Percentiles rank a stretch among this genome's conserved stretches.
Conservation (phyloP, 2,329 filamentous ascomycete species). For the Pezizomycotina sp. region DNA sequence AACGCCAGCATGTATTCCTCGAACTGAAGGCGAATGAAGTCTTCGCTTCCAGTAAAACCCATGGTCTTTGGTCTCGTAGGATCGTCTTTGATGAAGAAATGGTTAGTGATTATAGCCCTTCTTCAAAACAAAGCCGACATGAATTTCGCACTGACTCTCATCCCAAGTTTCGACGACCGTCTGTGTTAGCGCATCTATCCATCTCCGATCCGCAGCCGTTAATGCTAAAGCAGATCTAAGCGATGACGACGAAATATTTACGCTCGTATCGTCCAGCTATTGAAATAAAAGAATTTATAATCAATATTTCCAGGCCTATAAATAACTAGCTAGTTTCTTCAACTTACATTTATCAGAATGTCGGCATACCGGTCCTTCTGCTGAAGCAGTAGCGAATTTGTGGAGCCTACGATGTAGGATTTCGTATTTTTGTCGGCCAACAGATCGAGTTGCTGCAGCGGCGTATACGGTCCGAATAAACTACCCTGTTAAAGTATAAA, state of each 20-base stretch:
- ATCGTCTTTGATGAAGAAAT: slow-evolving; percentile 36
- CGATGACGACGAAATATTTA: slow-evolving; percentile 68
- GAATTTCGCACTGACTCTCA: slow-evolving; percentile 34
- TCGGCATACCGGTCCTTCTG: slow-evolving; percentile 94
- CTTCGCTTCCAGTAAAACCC: slow-evolving; percentile 87
- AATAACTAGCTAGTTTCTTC: no score
- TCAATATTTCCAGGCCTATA: background rate
- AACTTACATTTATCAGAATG: slow-evolving; percentile 62
- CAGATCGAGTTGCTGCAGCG: slow-evolving; percentile 84
- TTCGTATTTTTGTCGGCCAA: slow-evolving; percentile 88
- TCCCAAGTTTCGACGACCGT: slow-evolving; percentile 96
- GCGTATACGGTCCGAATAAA: slow-evolving; percentile 91
- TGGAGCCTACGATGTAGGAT: slow-evolving; percentile 93
- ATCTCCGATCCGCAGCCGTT: slow-evolving; percentile 73
- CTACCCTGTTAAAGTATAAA: slow-evolving; percentile 45
- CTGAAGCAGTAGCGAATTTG: slow-evolving; percentile 81
- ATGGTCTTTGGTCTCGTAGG: slow-evolving; percentile 82
- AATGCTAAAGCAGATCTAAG: slow-evolving; percentile 59
- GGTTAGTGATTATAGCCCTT: background rate
- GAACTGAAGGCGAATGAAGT: slow-evolving; percentile 92
- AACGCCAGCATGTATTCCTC: slow-evolving; percentile 89
- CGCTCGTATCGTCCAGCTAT: slow-evolving; percentile 64
- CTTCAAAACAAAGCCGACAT: background rate
- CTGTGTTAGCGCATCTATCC: slow-evolving; percentile 91
- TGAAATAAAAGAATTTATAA: background rate